A percentile compares a stretch with the other conserved stretches of the same genome.
phyloP scores from a whole-genome alignment of 345 rosid species.

The Citropsis articulata region DNA sequence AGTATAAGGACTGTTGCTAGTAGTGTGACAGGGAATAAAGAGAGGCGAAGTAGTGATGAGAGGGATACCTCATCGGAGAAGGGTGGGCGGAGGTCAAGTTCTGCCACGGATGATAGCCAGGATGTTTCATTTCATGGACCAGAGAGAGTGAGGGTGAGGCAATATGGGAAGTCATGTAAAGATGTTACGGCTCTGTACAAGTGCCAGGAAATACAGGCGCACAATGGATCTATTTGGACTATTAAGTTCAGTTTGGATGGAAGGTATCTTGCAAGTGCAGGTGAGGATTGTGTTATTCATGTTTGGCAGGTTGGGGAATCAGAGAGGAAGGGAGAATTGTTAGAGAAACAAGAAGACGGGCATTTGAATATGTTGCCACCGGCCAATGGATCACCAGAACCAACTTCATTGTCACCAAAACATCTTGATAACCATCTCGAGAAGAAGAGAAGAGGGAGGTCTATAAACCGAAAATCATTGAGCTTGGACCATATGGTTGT shows the following conservation, averaged over 20 bases:
- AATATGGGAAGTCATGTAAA: conserved; percentile 77
- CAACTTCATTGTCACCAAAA: conserved; percentile 49
- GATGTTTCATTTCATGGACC: conserved; percentile 84
- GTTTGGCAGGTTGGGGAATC: conserved; percentile 75
- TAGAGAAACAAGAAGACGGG: conserved; percentile 77
- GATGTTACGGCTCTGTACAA: conserved; percentile 80
- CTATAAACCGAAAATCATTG: conserved; percentile 73
- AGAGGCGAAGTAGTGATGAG: conserved; percentile 91
- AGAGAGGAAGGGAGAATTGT: conserved; percentile 82
- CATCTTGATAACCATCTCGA: conserved; percentile 41
- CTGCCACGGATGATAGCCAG: conserved; percentile 94
- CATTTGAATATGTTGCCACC: conserved; percentile 47
- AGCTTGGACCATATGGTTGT: conserved; percentile 63
- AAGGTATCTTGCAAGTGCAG: conserved; percentile 91
- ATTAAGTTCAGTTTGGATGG: conserved; percentile 96
- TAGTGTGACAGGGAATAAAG: conserved; percentile 58
- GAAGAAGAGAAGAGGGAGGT: conserved; percentile 76
- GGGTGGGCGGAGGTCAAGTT: conserved; percentile 91
- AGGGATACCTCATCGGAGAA: conserved; percentile 83
- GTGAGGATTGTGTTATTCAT: conserved; percentile 89
- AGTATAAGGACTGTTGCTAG: conserved; percentile 72
- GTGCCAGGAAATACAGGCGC: conserved; percentile 94
- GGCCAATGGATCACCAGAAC: conserved; percentile 85
- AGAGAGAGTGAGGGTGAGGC: conserved; percentile 81
- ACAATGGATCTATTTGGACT: conserved; percentile 89